Conservation (phyloP, 106 monocot genomes). For the Acanthochlamys bracteata region DNA sequence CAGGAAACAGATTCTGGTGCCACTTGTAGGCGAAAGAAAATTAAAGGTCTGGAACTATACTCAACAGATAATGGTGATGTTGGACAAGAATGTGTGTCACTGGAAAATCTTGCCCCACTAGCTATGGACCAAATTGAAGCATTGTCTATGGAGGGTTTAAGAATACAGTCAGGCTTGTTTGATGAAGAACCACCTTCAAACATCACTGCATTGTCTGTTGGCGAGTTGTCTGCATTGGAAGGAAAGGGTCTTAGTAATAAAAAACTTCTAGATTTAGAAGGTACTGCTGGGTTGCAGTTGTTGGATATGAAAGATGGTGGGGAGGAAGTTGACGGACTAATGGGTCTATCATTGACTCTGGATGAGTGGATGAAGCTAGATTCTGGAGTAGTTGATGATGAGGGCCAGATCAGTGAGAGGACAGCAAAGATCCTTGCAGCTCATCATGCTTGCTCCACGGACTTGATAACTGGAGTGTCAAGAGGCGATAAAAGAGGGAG, state of each 20-base stretch:
- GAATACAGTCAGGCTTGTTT: constrained; percentile 93
- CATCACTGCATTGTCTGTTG: constrained; percentile 47
- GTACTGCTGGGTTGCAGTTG: constrained; percentile 79
- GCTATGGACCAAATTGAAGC: constrained; percentile 98
- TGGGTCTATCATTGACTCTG: constrained; percentile 80
- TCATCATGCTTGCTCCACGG: constrained; percentile 76
- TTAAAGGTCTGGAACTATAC: constrained; percentile 15
- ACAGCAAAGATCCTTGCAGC: constrained; percentile 94
- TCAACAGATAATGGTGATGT: constrained; percentile 24
- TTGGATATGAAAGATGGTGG: constrained; percentile 61
- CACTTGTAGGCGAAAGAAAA: constrained; percentile 23
- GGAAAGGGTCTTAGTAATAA: constrained; percentile 33
- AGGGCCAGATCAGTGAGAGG: constrained; percentile 63
- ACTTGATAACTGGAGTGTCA: constrained; percentile 36
- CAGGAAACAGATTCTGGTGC: constrained; percentile 10
- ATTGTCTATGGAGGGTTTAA: constrained; percentile 84
- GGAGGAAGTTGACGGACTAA: constrained; percentile 75
- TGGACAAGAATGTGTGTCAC: constrained; percentile 67
- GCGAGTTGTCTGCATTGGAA: constrained; percentile 62
- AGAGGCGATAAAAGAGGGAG: constrained; percentile 51
- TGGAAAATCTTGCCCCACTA: constrained; percentile 93
- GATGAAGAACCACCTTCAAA: constrained; percentile 73
- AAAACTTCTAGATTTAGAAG: constrained; percentile 52
- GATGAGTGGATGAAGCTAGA: constrained; percentile 98
- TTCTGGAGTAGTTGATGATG: constrained; percentile 74